Evolutionary conservation across 345 rosid species (phyloP).

Genomic region (Cardiospermum halicacabum): DNA sequence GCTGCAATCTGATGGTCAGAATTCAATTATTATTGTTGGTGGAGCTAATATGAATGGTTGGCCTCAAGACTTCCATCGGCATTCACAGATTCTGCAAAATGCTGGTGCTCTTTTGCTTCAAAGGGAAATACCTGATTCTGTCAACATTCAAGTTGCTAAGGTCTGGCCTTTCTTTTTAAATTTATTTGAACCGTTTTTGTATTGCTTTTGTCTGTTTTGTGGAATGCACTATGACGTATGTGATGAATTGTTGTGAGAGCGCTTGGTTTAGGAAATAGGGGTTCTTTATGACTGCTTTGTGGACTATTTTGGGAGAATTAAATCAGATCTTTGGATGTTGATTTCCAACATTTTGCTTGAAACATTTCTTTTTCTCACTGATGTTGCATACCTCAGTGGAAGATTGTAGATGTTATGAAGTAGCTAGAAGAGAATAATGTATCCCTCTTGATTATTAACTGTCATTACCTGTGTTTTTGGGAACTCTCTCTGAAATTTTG

Average conservation of each 20-base stretch:
- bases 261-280: neutral
- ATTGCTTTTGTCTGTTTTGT: neutral
- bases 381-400: neutral
- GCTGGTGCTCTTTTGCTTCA: conserved; percentile 92
- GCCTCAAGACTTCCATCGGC: conserved; percentile 53
- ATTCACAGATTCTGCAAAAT: conserved; percentile 58
- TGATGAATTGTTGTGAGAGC: neutral
- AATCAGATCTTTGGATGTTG: no score
- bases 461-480: neutral
- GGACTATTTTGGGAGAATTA: no score
- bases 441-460: neutral
- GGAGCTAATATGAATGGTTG: conserved; percentile 84
- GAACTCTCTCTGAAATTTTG: neutral
- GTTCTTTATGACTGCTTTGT: no score
- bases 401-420: neutral
- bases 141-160: conserved; percentile 86
- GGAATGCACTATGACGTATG: neutral
- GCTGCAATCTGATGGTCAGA: conserved; percentile 86
- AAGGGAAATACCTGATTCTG: conserved; percentile 88
- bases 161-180: conserved; percentile 22
- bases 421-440: neutral
- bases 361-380: neutral
- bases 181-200: neutral
- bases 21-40: conserved; percentile 88
- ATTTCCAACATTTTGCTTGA: neutral